Conservation (phyloP, 2,329 filamentous ascomycete species). For the Penicillium sp. region DNA sequence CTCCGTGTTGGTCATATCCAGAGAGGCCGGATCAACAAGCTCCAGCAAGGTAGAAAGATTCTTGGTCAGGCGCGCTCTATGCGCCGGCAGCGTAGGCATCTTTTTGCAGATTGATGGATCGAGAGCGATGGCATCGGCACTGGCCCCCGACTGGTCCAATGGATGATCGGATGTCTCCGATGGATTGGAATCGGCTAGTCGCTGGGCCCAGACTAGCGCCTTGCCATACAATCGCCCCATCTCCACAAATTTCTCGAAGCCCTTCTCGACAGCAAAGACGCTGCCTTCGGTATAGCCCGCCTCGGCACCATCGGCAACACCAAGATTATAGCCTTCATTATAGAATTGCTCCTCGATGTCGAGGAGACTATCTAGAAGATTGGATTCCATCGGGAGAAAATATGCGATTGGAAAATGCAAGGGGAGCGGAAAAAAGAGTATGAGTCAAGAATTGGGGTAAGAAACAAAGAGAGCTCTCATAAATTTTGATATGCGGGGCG, state of each 20-base stretch:
- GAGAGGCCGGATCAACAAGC: slow-evolving; percentile 76
- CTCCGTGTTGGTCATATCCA: slow-evolving; percentile 83
- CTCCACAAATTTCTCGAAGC: slow-evolving; percentile 88
- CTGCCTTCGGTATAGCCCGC: slow-evolving; percentile 87
- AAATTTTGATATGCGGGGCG: slow-evolving; percentile 34
- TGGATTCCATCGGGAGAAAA: slow-evolving; percentile 44
- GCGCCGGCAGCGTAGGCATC: slow-evolving; percentile 56
- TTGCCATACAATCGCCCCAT: slow-evolving; percentile 79
- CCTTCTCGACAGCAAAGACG: slow-evolving; percentile 87
- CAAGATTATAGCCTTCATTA: slow-evolving; percentile 77
- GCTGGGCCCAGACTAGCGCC: slow-evolving; percentile 81
- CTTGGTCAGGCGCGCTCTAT: slow-evolving; percentile 72
- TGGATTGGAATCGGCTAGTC: slow-evolving; percentile 56
- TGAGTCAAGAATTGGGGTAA: slow-evolving; percentile 14
- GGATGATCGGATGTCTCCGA: slow-evolving; percentile 21
- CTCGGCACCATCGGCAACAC: slow-evolving; percentile 73
- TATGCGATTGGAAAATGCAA: not conserved
- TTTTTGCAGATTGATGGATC: slow-evolving; percentile 38
- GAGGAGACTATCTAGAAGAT: slow-evolving; percentile 63
- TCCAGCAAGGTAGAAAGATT: slow-evolving; percentile 78
- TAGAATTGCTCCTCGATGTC: slow-evolving; percentile 75
- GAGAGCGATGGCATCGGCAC: slow-evolving; percentile 27
- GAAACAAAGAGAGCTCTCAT: slow-evolving; percentile 20
- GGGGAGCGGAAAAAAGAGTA: slow-evolving; percentile 5
- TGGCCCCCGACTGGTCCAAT: slow-evolving; percentile 10